Percentiles rank a stretch among this genome's conserved stretches.
These are phyloP conservation scores for Solanum bulbocastanum DNA, from an alignment of 257 asterid genomes.

Conservation along the genomic window DNA sequence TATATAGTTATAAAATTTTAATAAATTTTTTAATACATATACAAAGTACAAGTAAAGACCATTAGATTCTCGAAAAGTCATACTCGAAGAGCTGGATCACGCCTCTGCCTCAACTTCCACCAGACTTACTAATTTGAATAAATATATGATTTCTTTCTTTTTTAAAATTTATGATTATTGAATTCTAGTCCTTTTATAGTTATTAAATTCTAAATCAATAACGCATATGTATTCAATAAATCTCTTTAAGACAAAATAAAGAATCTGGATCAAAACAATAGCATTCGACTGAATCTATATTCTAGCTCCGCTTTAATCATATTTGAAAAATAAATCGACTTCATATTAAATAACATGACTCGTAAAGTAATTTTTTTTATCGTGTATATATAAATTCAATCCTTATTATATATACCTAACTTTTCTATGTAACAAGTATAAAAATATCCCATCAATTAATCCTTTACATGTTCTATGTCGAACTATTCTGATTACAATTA, in stretches of 20 bases:
- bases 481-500: not conserved
- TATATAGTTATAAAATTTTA: accelerated
- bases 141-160: no score
- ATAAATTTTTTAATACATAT: no score
- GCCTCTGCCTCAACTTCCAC: not conserved
- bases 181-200: not conserved
- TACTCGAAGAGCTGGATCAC: no score
- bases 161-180: not conserved
- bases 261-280: not conserved
- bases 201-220: not conserved
- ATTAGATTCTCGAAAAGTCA: not conserved
- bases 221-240: not conserved
- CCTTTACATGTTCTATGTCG: not conserved
- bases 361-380: not conserved
- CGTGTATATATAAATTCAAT: not conserved
- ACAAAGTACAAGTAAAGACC: no score
- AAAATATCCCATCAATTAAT: not conserved
- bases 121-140: not conserved
- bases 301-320: not conserved
- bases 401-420: not conserved
- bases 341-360: not conserved
- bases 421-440: not conserved
- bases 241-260: not conserved
- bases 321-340: not conserved
- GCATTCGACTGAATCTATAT: not conserved